phyloP scores from a whole-genome alignment of 352 stramenopile genomes.

The Thalassiosira tumida region DNA sequence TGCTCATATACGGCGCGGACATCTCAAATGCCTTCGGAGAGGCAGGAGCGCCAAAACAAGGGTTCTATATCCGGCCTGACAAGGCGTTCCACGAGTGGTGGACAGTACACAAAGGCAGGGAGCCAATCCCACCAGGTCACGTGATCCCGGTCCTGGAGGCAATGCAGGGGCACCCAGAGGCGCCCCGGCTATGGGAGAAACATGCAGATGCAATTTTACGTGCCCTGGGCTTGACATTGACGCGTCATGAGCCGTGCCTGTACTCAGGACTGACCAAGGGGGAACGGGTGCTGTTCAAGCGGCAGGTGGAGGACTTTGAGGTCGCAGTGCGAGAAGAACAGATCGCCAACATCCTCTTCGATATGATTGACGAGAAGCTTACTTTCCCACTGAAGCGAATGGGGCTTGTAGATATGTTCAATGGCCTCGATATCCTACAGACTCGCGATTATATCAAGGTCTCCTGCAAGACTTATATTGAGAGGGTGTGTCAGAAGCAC shows the following conservation, averaged over 20 bases:
- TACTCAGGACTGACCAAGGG: slow-evolving; percentile 22
- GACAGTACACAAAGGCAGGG: neutral
- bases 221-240: slow-evolving; percentile 43
- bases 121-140: slow-evolving; percentile 40
- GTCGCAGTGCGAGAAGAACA: slow-evolving; percentile 16
- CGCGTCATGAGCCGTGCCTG: slow-evolving; percentile 68
- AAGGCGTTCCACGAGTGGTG: slow-evolving; percentile 65
- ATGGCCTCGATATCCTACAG: slow-evolving; percentile 75
- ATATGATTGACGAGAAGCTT: slow-evolving; percentile 31
- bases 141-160: slow-evolving; percentile 48
- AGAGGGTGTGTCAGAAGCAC: slow-evolving; percentile 30
- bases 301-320: slow-evolving; percentile 79
- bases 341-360: slow-evolving; percentile 42
- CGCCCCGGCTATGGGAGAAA: slow-evolving; percentile 76
- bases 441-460: slow-evolving; percentile 66
- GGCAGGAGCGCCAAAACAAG: slow-evolving; percentile 56
- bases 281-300: slow-evolving; percentile 54
- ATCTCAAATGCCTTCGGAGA: slow-evolving; percentile 77
- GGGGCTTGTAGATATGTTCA: slow-evolving; percentile 55
- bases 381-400: slow-evolving; percentile 49
- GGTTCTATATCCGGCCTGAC: slow-evolving; percentile 52
- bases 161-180: slow-evolving; percentile 81
- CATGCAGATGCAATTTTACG: slow-evolving; percentile 60
- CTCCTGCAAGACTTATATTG: slow-evolving; percentile 45
- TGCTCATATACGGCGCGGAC: slow-evolving; percentile 68